These are phyloP conservation scores for Mucor irregularis DNA, from an alignment of 371 early-diverging fungal genomes.

Conservation along the genomic window DNA sequence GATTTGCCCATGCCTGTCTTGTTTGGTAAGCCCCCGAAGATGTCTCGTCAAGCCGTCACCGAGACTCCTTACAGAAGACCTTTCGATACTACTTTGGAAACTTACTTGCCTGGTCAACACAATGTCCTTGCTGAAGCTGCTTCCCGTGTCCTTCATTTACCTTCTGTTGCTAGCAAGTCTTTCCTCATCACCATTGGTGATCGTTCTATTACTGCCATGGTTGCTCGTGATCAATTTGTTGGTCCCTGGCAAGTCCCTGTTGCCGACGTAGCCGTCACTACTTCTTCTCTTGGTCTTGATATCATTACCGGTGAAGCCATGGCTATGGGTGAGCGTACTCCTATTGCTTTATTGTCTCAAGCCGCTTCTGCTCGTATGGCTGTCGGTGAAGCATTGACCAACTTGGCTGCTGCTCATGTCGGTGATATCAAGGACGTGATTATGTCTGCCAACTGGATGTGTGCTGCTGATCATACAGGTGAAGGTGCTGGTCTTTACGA, in stretches of 20 bases:
- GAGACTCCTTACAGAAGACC: slow-evolving; percentile 51
- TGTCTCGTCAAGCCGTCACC: slow-evolving; percentile 77
- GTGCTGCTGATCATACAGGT: slow-evolving; percentile 85
- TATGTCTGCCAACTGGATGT: slow-evolving; percentile 98
- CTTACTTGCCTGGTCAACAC: slow-evolving; percentile 52
- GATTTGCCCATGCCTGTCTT: slow-evolving; percentile 94
- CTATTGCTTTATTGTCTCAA: slow-evolving; percentile 80
- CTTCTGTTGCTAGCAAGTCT: slow-evolving; percentile 88
- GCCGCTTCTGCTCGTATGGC: slow-evolving; percentile 96
- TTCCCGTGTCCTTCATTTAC: slow-evolving; percentile 80
- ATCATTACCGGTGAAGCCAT: slow-evolving; percentile 89
- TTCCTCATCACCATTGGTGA: slow-evolving; percentile 98
- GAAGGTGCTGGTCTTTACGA: slow-evolving; percentile 93
- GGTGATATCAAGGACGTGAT: slow-evolving; percentile 70
- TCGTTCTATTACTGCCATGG: slow-evolving; percentile 91
- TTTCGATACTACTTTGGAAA: slow-evolving; percentile 65
- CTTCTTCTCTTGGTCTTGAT: slow-evolving; percentile 71
- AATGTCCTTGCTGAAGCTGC: slow-evolving; percentile 64
- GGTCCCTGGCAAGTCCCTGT: slow-evolving; percentile 98
- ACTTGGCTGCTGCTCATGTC: slow-evolving; percentile 88
- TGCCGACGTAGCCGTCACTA: slow-evolving; percentile 91
- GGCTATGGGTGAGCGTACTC: slow-evolving; percentile 96
- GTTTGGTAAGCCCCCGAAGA: slow-evolving; percentile 96
- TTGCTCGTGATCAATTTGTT: slow-evolving; percentile 95
- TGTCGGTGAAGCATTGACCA: slow-evolving; percentile 89